Evolutionary conservation across 805 yeast species (phyloP), one percentile per base, ranked within the genome.

Genomic region (Candida namnaoensis): DNA sequence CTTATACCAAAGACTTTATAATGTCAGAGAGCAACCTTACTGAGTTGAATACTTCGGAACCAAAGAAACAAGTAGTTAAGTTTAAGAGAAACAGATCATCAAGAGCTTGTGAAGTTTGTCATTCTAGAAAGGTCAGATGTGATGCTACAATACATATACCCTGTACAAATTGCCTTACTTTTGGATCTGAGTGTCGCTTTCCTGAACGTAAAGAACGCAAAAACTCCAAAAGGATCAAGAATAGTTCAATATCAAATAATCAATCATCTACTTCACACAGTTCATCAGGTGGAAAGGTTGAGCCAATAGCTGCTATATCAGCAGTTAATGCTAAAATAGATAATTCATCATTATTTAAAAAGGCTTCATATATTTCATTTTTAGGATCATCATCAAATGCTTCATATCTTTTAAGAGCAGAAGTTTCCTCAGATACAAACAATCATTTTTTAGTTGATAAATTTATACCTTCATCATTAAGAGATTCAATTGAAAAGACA

Each of bases 111-210:
- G 72, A 76, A 35, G 82, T 83, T n/a, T 85, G 93, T 54, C 78
- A 87, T 41, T 72, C 81, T 7, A 66, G 93, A 32, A 84, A 84
- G 52, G 93, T 84, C n/a, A 72, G 88, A 32, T 84, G 95, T 61
- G 87, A 81, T 53, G 85, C 82, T 11, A 82, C 68, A 12, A 57
- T 58, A 32, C 72, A 65, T 41, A 66, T 68, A 53, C 84, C 83
- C 0, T 78, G 85, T 52, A 73, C 88, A 23, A 82, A 82, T 57
- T 82, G 91, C 55, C 67, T 74, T 32, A 80, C 83, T 4, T 82
- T 81, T 58, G 81, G 83, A 7, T 74, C 86, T 52, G 86, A 79
- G 39, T 86, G 90, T 62, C 64, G 66, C 32, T 68, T 82, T 40
- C 90, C 88, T 1, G 82, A 75, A 47, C 72, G 70, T 27, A 78